Percentiles rank a stretch among this genome's conserved stretches.
phyloP scores from a whole-genome alignment of 805 yeast species.

The Ogataea methylovora region DNA sequence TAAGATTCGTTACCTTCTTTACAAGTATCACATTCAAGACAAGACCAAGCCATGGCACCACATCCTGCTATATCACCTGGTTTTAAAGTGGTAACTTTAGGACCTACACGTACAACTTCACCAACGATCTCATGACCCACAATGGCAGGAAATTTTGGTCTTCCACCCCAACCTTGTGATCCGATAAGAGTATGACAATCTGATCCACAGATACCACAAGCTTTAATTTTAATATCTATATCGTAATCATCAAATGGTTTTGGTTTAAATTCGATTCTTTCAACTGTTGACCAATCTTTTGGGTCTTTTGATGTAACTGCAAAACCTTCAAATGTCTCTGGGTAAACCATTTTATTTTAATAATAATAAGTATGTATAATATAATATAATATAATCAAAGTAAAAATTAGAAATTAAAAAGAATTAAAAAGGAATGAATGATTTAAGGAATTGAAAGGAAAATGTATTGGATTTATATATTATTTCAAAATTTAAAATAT shows the following conservation, averaged over 20 bases:
- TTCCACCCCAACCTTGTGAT: conserved; percentile 38
- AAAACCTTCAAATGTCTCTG: conserved; percentile 31
- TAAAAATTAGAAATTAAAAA: neutral
- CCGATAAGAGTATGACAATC: conserved; percentile 47
- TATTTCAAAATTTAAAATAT: too few species aligned
- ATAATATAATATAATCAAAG: neutral
- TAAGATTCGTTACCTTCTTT: conserved; percentile 38
- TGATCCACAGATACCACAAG: conserved; percentile 53
- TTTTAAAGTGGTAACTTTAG: conserved; percentile 39
- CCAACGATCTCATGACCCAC: conserved; percentile 66
- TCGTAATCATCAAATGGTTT: conserved; percentile 32
- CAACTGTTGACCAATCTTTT: conserved; percentile 15
- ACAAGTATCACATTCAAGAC: conserved; percentile 59
- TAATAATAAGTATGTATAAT: neutral
- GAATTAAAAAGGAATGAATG: too few species aligned
- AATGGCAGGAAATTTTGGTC: conserved; percentile 24
- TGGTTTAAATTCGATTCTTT: conserved; percentile 32
- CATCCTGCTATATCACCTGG: conserved; percentile 75
- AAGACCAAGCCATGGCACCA: conserved; percentile 62
- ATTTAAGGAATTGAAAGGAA: too few species aligned
- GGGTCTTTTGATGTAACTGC: conserved; percentile 21
- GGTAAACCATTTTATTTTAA: conserved; percentile 19
- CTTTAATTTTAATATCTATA: conserved; percentile 34
- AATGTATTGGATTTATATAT: too few species aligned
- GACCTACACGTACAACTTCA: conserved; percentile 51